Percentiles rank a stretch among this genome's conserved stretches.
These are phyloP conservation scores for Penicillium sp. DNA, from an alignment of 2,329 filamentous ascomycete species.

Conservation along the genomic window DNA sequence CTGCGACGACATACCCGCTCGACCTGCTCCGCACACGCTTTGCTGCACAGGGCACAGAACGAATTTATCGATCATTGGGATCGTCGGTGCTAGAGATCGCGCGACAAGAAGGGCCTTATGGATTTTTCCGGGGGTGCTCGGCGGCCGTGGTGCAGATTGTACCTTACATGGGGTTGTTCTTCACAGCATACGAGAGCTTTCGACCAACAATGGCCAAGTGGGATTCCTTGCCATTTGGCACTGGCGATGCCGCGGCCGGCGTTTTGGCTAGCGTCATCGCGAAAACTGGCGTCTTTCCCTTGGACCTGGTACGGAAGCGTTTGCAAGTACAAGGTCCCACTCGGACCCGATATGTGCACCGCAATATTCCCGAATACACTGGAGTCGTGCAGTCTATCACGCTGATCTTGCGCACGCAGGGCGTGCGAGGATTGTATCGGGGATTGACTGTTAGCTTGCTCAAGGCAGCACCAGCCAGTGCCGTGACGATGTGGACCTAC, in stretches of 20 bases:
- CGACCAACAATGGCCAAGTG: slow-evolving; percentile 56
- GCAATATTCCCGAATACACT: slow-evolving; percentile 82
- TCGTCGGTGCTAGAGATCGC: slow-evolving; percentile 72
- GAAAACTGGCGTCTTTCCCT: slow-evolving; percentile 88
- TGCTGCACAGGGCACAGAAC: slow-evolving; percentile 83
- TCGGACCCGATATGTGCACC: slow-evolving; percentile 73
- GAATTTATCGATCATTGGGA: slow-evolving; percentile 73
- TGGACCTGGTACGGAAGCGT: slow-evolving; percentile 89
- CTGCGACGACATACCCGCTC: slow-evolving; percentile 83
- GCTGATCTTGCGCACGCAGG: slow-evolving; percentile 71
- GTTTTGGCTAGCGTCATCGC: slow-evolving; percentile 75
- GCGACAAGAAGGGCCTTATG: slow-evolving; percentile 70
- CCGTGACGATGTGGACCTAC: slow-evolving; percentile 94
- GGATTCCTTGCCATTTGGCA: slow-evolving; percentile 66
- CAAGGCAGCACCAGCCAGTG: slow-evolving; percentile 91
- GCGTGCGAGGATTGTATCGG: slow-evolving; percentile 78
- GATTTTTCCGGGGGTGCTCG: slow-evolving; percentile 85
- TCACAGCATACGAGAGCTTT: slow-evolving; percentile 81
- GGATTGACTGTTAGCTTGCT: slow-evolving; percentile 85
- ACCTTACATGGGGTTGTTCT: slow-evolving; percentile 97
- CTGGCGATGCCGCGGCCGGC: slow-evolving; percentile 81
- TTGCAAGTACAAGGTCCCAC: slow-evolving; percentile 95
- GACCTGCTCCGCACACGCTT: slow-evolving; percentile 93
- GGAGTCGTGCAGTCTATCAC: slow-evolving; percentile 67
- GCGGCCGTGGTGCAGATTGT: slow-evolving; percentile 86